These are phyloP conservation scores for Fraxinus floribunda DNA, from an alignment of 305 asterid genomes.

Conservation along the genomic window DNA sequence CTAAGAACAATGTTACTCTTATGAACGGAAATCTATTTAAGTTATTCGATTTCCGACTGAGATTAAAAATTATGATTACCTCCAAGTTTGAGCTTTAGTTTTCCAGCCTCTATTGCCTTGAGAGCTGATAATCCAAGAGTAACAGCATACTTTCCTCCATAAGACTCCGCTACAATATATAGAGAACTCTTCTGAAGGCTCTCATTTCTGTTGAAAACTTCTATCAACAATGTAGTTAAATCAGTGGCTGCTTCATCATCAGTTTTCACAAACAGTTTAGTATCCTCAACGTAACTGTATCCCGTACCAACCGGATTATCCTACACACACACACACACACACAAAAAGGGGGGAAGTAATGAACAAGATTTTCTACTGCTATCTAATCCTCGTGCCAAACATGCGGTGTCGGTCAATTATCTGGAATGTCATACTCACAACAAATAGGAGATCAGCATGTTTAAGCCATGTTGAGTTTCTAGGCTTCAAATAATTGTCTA, in stretches of 20 bases:
- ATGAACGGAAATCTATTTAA: neutral
- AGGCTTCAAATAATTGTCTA: conserved; percentile 67
- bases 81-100: conserved; percentile 68
- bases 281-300: conserved; percentile 84
- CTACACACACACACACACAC: conserved; percentile 31
- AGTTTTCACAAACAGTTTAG: conserved; percentile 54
- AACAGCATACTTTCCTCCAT: conserved; percentile 89
- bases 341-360: neutral
- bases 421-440: conserved; percentile 43
- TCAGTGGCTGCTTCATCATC: conserved; percentile 84
- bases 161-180: conserved; percentile 85
- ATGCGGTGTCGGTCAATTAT: neutral
- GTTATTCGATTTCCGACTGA: neutral
- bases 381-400: neutral
- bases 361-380: neutral
- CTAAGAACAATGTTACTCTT: neutral
- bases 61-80: conserved; percentile 35
- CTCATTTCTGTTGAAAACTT: conserved; percentile 55
- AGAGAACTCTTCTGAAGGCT: conserved; percentile 70
- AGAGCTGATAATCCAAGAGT: conserved; percentile 79
- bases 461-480: conserved; percentile 87
- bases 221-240: conserved; percentile 64
- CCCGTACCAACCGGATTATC: conserved; percentile 98
- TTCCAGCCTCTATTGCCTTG: conserved; percentile 60
- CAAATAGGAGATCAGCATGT: conserved; percentile 86